These are phyloP conservation scores for Phytophthora pisi DNA, from an alignment of 352 stramenopile species.

Conservation along the genomic window DNA sequence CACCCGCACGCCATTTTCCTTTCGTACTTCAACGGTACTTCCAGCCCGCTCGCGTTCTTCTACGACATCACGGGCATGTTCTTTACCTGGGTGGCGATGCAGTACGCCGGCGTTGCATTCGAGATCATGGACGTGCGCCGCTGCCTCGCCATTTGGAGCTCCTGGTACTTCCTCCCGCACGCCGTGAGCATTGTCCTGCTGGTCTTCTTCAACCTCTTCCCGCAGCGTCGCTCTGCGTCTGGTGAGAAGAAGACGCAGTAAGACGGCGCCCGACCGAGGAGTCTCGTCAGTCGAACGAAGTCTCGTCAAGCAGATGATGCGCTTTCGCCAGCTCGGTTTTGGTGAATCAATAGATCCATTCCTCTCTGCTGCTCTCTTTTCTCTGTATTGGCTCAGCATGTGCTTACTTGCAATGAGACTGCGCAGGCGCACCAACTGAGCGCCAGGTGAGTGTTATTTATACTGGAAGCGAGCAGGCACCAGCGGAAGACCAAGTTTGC, in stretches of 20 bases:
- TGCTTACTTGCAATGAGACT: slow-evolving; percentile 16
- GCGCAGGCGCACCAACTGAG: slow-evolving; percentile 9
- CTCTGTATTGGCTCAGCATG: background rate
- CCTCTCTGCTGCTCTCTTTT: slow-evolving; percentile 11
- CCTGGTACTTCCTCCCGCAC: slow-evolving; percentile 85
- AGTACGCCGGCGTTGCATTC: slow-evolving; percentile 87
- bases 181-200: slow-evolving; percentile 63
- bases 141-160: slow-evolving; percentile 77
- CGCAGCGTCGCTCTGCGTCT: slow-evolving; percentile 41
- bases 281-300: slow-evolving; percentile 4
- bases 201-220: slow-evolving; percentile 66
- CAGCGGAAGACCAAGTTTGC: slow-evolving; percentile 17
- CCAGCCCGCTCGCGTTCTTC: slow-evolving; percentile 74
- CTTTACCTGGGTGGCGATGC: slow-evolving; percentile 85
- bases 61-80: slow-evolving; percentile 80
- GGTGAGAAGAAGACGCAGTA: slow-evolving; percentile 60
- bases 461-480: slow-evolving; percentile 1
- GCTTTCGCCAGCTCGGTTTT: slow-evolving; percentile 12
- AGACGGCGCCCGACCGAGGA: slow-evolving; percentile 6
- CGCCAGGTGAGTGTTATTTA: slow-evolving; percentile 17
- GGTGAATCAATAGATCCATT: slow-evolving; percentile 38
- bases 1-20: slow-evolving; percentile 83
- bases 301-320: slow-evolving; percentile 10
- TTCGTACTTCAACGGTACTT: slow-evolving; percentile 77
- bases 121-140: slow-evolving; percentile 82